Base-by-base conservation (phyloP, 495 filamentous ascomycete species). In the Penicillium goetzii region DNA sequence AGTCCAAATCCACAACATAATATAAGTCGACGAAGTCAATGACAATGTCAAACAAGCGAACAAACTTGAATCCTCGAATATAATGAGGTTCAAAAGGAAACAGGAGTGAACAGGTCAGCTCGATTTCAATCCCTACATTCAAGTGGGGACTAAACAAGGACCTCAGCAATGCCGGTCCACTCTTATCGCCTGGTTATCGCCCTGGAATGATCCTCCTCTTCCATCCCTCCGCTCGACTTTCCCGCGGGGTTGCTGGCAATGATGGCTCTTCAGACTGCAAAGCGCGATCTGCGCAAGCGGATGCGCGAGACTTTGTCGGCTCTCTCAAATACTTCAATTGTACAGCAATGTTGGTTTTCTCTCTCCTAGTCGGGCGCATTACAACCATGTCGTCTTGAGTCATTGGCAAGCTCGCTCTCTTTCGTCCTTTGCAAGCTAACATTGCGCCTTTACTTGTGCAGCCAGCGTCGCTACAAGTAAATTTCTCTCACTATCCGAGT, bases 271-370 rank as follows among this genome's bases (percentile, higher is more conserved):
- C 81, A 83, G 62, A 76, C 80, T 41, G 87, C 89, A 28, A 96
- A 96, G 78, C 87, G 88, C 67, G 88, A 91, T 59, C 78, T 95
- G 58, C 85, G 92, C 49, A 80, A 83, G 50, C 75, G 81, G 49
- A 90, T 95, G 80, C 90, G 88, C 63, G 80, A 84, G 41, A 80
- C 78, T 14, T 81, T 94, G 12, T 79, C 83, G 23, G 73, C 70
- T 17, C 60, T 95, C 53, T 74, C 88, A 14, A 72, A 79, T 3
- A 83, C 88, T 38, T 79, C 85, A 15, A 81, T 91, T 41, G 63
- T 68, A 43, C 75, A 73, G 60, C 91, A 96, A 81, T 93, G 92
- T 96, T 56, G 66, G 80, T 66, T 36, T 30, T 21, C 56, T 11
- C 8, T 17, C 26, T 23, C 49, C 59, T 2, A 34, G 10, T 41